These are phyloP conservation scores for Penicillium fuscoglaucum DNA, from an alignment of 2,329 filamentous ascomycete genomes.

Conservation along the genomic window DNA sequence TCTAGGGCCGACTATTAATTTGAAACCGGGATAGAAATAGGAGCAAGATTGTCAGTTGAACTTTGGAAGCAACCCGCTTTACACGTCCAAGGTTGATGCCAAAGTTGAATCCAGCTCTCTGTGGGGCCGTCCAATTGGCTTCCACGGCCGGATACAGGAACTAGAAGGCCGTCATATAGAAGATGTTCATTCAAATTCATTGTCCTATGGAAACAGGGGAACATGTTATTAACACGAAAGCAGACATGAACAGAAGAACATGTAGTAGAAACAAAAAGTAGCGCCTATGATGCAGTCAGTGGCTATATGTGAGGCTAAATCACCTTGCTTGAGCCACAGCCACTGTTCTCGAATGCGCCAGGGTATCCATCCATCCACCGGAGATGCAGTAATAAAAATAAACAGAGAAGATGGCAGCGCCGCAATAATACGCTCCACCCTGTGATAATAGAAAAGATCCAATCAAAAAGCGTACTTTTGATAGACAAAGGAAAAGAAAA, in stretches of 20 bases:
- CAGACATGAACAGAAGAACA: background rate
- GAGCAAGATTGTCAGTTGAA: too few relatives aligned
- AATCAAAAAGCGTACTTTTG: conserved; percentile 3
- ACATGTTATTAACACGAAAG: background rate
- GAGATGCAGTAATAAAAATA: conserved; percentile 11
- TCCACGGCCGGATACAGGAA: too few relatives aligned
- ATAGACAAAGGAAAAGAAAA: background rate
- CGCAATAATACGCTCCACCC: conserved; percentile 1
- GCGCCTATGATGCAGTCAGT: conserved; percentile 7
- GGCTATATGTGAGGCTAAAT: background rate
- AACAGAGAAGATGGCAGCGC: background rate
- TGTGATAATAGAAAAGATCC: background rate
- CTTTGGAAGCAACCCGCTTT: too few relatives aligned
- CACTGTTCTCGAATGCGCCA: conserved; percentile 15
- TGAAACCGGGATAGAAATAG: too few relatives aligned
- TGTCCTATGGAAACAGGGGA: background rate
- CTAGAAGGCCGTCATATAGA: too few relatives aligned
- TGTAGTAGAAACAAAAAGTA: background rate
- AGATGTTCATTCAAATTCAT: background rate
- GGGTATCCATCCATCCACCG: conserved; percentile 22
- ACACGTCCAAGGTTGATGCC: too few relatives aligned
- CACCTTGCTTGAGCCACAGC: background rate
- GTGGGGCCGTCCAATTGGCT: too few relatives aligned
- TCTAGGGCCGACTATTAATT: too few relatives aligned
- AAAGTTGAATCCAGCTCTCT: too few relatives aligned